Evolutionary conservation across 202 grass and related monocot species (phyloP), one percentile per base, ranked within the genome.

Genomic region (Hordeum pubiflorum): DNA sequence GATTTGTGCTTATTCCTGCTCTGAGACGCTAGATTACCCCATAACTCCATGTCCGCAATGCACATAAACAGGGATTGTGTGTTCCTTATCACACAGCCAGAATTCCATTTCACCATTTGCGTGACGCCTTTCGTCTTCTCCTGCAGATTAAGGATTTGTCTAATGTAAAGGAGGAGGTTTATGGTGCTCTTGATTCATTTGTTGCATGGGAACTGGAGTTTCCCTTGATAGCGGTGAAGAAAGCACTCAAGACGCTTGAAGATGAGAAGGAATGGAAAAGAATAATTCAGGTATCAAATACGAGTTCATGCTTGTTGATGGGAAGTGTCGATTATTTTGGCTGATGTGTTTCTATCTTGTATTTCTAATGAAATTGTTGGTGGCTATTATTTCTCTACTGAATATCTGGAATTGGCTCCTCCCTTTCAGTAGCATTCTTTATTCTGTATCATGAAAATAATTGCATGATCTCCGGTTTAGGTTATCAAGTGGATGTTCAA

Each of bases 401-500:
- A 22, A 20, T 40, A 26, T 39, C 33, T 44, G 29, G 34, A 41
- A 75, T 77, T 77, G 64, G 21, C 18, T 66, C 17, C 2, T 60
- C 27, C 29, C 61, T 60, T 74, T 33, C 24, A 58, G 15, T 67
- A 63, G 39, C 29, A 75, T 64, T 62, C 5, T 8, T 14, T 79
- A 39, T 74, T 68, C 23, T 68, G 41, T 56, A 34, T 37, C 22
- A 50, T 14, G 4, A 68, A 12, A 66, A 10, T 82, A 78, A 86
- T 54, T 60, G 11, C 21, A 21, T 69, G 57, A 60, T 85, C 40
- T 79, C 59, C 62, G 31, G 32, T 81, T 20, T 86, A 99, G 96
- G 90, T 99, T 71, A 90, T 95, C 31, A 99, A 99, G 69, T 99
- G 96, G 96, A 95, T 99, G 96, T 88, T 99, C 73, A 93, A 90